These are phyloP conservation scores for Trichomonas tenax DNA, from an alignment of 208 protist genomes.

Conservation along the genomic window DNA sequence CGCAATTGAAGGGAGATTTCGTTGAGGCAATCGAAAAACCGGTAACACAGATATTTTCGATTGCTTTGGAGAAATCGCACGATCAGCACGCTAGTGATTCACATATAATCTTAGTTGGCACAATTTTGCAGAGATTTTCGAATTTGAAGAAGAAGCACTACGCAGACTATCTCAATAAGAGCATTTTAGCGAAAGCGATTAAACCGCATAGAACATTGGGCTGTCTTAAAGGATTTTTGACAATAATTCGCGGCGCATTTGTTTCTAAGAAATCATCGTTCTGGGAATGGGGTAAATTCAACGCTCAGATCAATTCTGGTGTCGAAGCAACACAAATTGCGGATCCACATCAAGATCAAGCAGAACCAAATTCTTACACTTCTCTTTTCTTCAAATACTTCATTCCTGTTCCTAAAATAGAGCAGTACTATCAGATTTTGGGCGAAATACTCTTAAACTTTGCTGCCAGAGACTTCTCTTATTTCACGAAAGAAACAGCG, in stretches of 20 bases:
- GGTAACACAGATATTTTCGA: background rate
- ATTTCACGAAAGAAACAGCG: background rate
- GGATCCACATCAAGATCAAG: background rate
- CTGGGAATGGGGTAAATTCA: slow-evolving; percentile 10
- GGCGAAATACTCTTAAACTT: slow-evolving; percentile 5
- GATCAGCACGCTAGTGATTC: background rate
- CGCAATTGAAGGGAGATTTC: background rate
- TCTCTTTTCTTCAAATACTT: slow-evolving; percentile 11
- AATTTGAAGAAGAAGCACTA: background rate
- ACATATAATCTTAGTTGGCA: background rate
- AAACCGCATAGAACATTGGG: background rate
- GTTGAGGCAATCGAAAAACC: background rate
- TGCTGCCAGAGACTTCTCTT: background rate
- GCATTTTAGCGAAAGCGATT: background rate
- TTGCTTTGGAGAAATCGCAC: background rate
- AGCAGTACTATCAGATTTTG: background rate
- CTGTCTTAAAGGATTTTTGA: background rate
- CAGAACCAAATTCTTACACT: background rate
- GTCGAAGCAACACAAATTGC: background rate
- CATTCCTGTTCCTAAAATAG: background rate
- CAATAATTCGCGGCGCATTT: background rate
- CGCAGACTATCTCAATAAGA: background rate
- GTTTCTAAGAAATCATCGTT: background rate
- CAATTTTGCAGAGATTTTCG: background rate
- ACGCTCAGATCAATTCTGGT: background rate